Evolutionary conservation across 1,139 yeast species (phyloP), one percentile per base, ranked within the genome.

Genomic region (Suhomyces panamericanus): DNA sequence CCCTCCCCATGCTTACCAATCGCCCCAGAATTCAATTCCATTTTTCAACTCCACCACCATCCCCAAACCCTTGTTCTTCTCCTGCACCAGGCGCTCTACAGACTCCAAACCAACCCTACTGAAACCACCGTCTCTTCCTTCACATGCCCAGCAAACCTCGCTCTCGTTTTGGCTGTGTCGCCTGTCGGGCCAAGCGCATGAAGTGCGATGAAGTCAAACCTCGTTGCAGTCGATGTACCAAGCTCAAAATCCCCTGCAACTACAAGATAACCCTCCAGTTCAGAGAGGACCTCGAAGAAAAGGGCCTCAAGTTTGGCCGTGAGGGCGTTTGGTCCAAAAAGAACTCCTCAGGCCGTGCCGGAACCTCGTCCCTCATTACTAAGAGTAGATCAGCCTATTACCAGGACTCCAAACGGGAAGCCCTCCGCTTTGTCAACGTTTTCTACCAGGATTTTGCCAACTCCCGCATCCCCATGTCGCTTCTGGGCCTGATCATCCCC

Each of bases 131-230:
- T 9, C 8, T 24, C 36, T 8, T 24, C 22, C 26, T 14, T 7
- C 20, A 13, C 20, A 41, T 41, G 44, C 13, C 41, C n/a, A 47
- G 44, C 35, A 43, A 42, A 39, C 42, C 48, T 17, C 40, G 55
- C 15, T 49, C 53, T 13, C 49, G 56, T 20, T 49, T 52, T 34
- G 55, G 58, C n/a, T 52, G 56, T 35, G 55, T 46, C 26, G 49
- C 49, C 29, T 60, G 64, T 48, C 58, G 58, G 33, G 31, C 43
- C 26, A 51, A 52, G 33, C 51, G 62, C 6, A 47, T 46, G 35
- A 75, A 75, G 56, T 75, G 80, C 58, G 80, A 75, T 50, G 80
- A 75, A 53, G 45, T 50, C 16, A 73, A 72, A 46, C 80, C 80
- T 1, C 52, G 57, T 7, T 75, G 80, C 46, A 43, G 62, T 13